Evolutionary conservation across 768 basidiomycete species (phyloP).

Genomic region (Termitomyces eurrhizus): DNA sequence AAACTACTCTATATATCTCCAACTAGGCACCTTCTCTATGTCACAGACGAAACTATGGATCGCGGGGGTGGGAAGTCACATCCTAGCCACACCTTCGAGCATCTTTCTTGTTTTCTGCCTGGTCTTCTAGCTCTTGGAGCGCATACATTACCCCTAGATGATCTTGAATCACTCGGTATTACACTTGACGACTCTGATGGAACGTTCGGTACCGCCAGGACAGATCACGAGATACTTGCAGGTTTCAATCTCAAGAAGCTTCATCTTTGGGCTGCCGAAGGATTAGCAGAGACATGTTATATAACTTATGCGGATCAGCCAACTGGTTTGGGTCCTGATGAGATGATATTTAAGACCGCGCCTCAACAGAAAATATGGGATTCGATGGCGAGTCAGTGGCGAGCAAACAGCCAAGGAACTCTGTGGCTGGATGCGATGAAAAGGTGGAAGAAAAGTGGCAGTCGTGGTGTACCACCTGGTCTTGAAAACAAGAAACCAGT

Average conservation of each 20-base stretch:
- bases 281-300: constrained; percentile 70
- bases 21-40: constrained; percentile 61
- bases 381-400: constrained; percentile 16
- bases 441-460: constrained; percentile 44
- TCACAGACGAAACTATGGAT: constrained; percentile 45
- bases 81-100: constrained; percentile 57
- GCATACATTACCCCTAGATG: constrained; percentile 54
- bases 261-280: constrained; percentile 74
- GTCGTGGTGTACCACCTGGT: constrained; percentile 49
- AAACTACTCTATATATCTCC: constrained; percentile 68
- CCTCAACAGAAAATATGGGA: constrained; percentile 18
- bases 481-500: constrained; percentile 40
- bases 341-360: constrained; percentile 36
- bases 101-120: constrained; percentile 75
- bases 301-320: constrained; percentile 68
- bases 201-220: constrained; percentile 30
- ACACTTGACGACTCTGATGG: constrained; percentile 34
- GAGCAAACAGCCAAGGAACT: constrained; percentile 16
- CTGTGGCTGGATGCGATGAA: constrained; percentile 49
- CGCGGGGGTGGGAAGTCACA: constrained; percentile 21
- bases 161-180: constrained; percentile 45
- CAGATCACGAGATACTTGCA: constrained; percentile 32
- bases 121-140: constrained; percentile 72
- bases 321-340: constrained; percentile 66
- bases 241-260: constrained; percentile 54